Evolutionary conservation across 1,284 basidiomycete genomes (phyloP).

Genomic region (Porogramme epimiltina): DNA sequence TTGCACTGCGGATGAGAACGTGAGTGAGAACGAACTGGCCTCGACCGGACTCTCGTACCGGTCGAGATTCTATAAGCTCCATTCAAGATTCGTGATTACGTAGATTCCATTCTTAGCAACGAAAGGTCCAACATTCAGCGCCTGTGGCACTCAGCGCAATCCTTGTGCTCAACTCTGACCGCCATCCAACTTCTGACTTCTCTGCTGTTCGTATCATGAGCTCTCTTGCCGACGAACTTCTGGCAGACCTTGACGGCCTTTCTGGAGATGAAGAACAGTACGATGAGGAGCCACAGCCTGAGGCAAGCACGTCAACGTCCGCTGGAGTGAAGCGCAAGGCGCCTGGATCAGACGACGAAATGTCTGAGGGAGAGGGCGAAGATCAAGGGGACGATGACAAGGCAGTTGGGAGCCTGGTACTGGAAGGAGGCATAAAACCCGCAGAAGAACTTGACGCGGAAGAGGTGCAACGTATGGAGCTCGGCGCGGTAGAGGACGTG

Average conservation of each 20-base stretch:
- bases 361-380: slow-evolving; percentile 48
- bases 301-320: slow-evolving; percentile 28
- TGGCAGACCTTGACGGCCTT: slow-evolving; percentile 83
- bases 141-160: no score
- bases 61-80: no score
- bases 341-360: slow-evolving; percentile 49
- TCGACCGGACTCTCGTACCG: no score
- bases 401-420: slow-evolving; percentile 64
- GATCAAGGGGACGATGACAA: slow-evolving; percentile 43
- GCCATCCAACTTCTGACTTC: not conserved
- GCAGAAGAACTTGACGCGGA: slow-evolving; percentile 93
- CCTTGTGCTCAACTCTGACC: no score
- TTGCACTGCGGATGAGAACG: no score
- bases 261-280: slow-evolving; percentile 62
- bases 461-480: slow-evolving; percentile 91
- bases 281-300: slow-evolving; percentile 37
- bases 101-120: no score
- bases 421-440: slow-evolving; percentile 88
- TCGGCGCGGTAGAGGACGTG: slow-evolving; percentile 83
- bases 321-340: slow-evolving; percentile 65
- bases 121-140: no score
- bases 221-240: slow-evolving; percentile 83
- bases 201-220: slow-evolving; percentile 49
- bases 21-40: no score
- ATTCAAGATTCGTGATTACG: no score